A percentile compares a stretch with the other conserved stretches of the same genome.
These are phyloP conservation scores for Pistacia integerrima DNA, from an alignment of 345 rosid genomes.

Conservation along the genomic window DNA sequence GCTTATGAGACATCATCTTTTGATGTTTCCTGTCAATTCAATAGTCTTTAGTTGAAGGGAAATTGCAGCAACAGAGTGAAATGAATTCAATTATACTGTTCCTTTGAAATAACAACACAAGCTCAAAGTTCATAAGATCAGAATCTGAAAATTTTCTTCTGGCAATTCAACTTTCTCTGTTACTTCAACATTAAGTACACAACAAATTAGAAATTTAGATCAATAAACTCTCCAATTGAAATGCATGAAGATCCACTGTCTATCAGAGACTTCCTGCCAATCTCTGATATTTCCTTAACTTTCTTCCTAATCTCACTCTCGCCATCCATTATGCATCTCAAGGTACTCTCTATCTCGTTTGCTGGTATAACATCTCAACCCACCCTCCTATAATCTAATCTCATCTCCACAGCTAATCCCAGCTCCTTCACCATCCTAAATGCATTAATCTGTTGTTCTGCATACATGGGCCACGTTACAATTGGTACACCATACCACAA, in stretches of 20 bases:
- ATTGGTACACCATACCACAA: slow-evolving; percentile 52
- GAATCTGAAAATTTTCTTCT: neutral
- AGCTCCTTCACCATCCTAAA: slow-evolving; percentile 47
- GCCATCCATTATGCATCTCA: neutral
- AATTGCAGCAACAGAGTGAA: neutral
- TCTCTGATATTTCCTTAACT: neutral
- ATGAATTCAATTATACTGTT: neutral
- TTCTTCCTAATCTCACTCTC: slow-evolving; percentile 2
- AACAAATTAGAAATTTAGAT: slow-evolving; percentile 24
- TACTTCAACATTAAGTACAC: neutral
- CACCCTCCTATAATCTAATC: slow-evolving; percentile 34
- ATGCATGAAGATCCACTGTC: slow-evolving; percentile 44
- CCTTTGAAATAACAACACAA: neutral
- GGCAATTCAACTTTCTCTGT: neutral
- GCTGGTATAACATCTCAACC: slow-evolving; percentile 3
- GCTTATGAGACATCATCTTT: neutral
- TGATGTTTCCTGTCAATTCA: neutral
- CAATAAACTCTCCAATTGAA: slow-evolving; percentile 28
- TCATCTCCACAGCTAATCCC: slow-evolving; percentile 38
- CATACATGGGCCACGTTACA: slow-evolving; percentile 51
- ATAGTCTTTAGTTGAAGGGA: neutral
- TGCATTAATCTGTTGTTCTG: slow-evolving; percentile 58
- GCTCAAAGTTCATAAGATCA: neutral
- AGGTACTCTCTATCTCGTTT: neutral
- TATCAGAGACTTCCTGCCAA: slow-evolving; percentile 8